These are phyloP conservation scores for Russula vinacea DNA, from an alignment of 768 basidiomycete genomes.

Conservation along the genomic window DNA sequence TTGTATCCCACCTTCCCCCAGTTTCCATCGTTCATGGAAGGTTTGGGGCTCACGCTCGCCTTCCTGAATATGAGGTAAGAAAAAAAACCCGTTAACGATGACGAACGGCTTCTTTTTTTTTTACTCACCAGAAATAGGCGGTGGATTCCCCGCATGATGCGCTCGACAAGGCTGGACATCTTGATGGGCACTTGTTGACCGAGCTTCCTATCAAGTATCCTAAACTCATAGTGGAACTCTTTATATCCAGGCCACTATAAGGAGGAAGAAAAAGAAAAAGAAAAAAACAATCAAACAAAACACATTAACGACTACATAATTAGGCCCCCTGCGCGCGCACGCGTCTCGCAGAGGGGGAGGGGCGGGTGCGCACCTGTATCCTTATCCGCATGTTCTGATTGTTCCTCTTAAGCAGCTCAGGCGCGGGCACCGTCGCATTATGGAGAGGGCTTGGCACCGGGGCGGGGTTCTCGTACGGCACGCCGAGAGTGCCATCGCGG, in stretches of 20 bases:
- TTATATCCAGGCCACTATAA: slow-evolving; percentile 22
- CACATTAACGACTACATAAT: neutral
- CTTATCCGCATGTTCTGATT: slow-evolving; percentile 16
- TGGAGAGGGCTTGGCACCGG: neutral
- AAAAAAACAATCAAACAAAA: no score
- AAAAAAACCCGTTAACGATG: neutral
- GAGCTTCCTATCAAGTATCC: slow-evolving; percentile 12
- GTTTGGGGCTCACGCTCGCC: neutral
- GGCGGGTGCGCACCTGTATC: slow-evolving; percentile 5
- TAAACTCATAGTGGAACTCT: slow-evolving; percentile 17
- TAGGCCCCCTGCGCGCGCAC: no score
- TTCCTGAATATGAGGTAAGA: neutral
- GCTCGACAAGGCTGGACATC: slow-evolving; percentile 14
- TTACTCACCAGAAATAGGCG: slow-evolving; percentile 6
- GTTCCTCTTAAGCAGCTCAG: neutral
- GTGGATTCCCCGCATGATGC: slow-evolving; percentile 2
- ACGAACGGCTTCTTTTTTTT: no score
- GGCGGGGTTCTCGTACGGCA: slow-evolving; percentile 1
- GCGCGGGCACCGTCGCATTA: neutral
- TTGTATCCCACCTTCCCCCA: neutral
- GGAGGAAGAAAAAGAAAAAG: neutral
- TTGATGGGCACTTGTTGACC: slow-evolving; percentile 1
- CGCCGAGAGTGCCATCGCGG: slow-evolving; percentile 12
- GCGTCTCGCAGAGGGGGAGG: no score
- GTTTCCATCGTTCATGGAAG: slow-evolving; percentile 4